Evolutionary conservation across 768 basidiomycete genomes (phyloP), one percentile per base, ranked within the genome.

Genomic region (Pholiota conissans): DNA sequence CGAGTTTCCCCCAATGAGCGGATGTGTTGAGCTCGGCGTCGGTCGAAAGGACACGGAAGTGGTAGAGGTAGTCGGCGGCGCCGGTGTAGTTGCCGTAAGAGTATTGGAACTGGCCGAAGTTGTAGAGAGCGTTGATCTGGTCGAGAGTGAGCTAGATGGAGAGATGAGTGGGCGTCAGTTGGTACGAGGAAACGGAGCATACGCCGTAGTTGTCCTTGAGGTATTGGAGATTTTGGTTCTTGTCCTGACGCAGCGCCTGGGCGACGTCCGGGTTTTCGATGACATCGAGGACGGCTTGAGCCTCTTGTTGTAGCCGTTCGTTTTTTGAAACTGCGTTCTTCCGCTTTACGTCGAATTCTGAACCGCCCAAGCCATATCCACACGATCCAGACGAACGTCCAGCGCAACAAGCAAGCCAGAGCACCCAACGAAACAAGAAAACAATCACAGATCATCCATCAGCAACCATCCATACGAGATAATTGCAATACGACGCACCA

Each of bases 81-180:
- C 92, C 92, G 65, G 87, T 89, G 79, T 99, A 99, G 73, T 94
- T 93, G 42, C 97, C 97, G 71, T 93, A 93, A n/a, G 96, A 92
- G 76, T 93, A 99, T 76, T 97, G 95, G 79, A 95, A 98, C 69
- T 98, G 91, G 53, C 97, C 97, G 75, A 96, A 98, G 76, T 95
- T 93, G 80, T 99, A 98, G 8, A 99, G 79, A 0, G 92, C 91
- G 40, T 88, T 91, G 70, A 98, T 97, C 84, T 97, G 93, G 58
- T 96, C 95, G 58, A 95, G 78, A 14, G 91, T 94, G 57, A 99
- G 85, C 96, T 98, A 72, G 0, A n/a, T 22, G 35, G 16, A 42
- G 50, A 30, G 35, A 42, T 26, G 32, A 48, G 29, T 18, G 30
- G 50, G 49, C 40, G n/a, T 47, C 39, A 18, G 32, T 7, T 28